These are phyloP conservation scores for Cicer cuneatum DNA, from an alignment of 306 rosid species.

Conservation along the genomic window DNA sequence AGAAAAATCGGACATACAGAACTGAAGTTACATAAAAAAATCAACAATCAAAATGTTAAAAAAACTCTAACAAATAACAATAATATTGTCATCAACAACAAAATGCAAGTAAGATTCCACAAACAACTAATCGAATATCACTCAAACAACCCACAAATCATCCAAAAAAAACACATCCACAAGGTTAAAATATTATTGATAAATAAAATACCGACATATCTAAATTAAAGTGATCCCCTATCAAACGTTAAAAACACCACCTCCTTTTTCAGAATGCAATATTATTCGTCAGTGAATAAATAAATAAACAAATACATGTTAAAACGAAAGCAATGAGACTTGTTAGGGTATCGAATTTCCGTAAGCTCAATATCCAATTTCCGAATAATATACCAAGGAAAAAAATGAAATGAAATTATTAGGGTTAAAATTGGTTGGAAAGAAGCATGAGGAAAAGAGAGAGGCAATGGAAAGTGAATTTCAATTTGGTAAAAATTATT, in stretches of 20 bases:
- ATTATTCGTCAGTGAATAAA: neutral
- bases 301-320: neutral
- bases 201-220: neutral
- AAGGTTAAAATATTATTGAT: neutral
- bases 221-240: neutral
- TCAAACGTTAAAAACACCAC: neutral
- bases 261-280: conserved; percentile 2
- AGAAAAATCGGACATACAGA: too few species aligned
- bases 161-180: conserved; percentile 14
- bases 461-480: neutral
- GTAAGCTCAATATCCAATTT: conserved; percentile 21
- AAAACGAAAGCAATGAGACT: conserved; percentile 8
- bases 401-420: neutral
- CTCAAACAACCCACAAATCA: conserved; percentile 7
- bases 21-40: neutral
- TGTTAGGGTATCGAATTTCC: neutral
- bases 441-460: neutral
- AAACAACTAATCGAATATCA: conserved; percentile 4
- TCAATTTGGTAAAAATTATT: neutral
- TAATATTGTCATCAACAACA: conserved; percentile 16
- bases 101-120: conserved; percentile 30
- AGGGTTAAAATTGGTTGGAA: neutral
- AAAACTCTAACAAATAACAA: neutral
- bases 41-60: conserved; percentile 16
- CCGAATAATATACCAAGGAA: neutral